Evolutionary conservation across 2,329 filamentous ascomycete species (phyloP), one percentile per base, ranked within the genome.

Genomic region (Aspergillus spinulosporus): DNA sequence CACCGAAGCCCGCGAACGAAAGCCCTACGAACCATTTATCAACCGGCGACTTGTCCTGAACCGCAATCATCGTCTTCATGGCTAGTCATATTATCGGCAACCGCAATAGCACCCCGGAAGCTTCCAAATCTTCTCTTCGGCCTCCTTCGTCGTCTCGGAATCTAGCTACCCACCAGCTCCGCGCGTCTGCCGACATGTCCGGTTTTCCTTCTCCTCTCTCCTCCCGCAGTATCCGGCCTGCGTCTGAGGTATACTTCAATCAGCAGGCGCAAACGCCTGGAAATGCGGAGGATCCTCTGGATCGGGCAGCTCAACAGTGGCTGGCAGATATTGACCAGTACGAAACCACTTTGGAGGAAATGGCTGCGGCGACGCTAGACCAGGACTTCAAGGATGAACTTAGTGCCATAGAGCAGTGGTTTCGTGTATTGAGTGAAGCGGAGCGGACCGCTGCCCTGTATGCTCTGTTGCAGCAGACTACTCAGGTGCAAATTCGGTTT

Each of bases 381-480:
- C 94, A 99, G 79, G 94, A 99, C 72, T 99, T 99, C 82, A 99
- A 99, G 79, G 94, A 97, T 76, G 94, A 99, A 76, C 84, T 99
- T 59, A 97, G 92, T 72, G 94, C 94, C 65, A 99, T 99, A 70
- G 94, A 99, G 78, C 94, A 99, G 80, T 99, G 94, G 94, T 99
- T 99, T 76, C 88, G 92, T 61, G 94, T 99, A 52, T 80, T 99
- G 62, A 97, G 93, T 70, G 94, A 97, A 77, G 92, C 94, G 29
- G 94, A 99, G 77, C 85, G 94, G 61, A 99, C 94, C 15, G 94
- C 94, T 60, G 94, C 94, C 48, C 79, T 97, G 57, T 99, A 99
- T 74, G 93, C 94, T 59, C 81, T 99, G 66, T 82, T 99, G 58
- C 94, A 99, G 79, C 94, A 99, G 81, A 97, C 94, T 4, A 99